A percentile compares a stretch with the other conserved stretches of the same genome.
Evolutionary conservation across 169 alveolate genomes (phyloP).

Genomic region (Cardiosporidium cionae): DNA sequence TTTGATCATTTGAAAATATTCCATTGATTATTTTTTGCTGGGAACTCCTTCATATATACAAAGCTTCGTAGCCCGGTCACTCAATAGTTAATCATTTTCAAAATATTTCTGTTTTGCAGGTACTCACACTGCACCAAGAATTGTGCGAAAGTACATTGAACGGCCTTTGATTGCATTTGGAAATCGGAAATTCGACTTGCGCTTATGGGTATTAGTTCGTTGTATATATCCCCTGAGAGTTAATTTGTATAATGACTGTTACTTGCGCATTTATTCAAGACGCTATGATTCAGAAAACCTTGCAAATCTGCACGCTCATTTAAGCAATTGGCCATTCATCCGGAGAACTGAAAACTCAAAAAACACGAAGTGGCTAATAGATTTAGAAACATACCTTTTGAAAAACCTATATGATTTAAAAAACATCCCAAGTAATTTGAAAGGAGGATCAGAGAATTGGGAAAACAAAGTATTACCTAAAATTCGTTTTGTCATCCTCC

Average conservation of each 20-base stretch:
- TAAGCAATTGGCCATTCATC: constrained; percentile 25
- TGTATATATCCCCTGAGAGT: constrained; percentile 79
- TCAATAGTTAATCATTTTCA: too few relatives aligned
- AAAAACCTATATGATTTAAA: neutral
- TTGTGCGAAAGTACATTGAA: constrained; percentile 77
- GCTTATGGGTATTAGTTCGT: constrained; percentile 81
- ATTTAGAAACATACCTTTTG: too few relatives aligned
- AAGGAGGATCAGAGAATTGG: neutral
- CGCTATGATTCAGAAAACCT: constrained; percentile 31
- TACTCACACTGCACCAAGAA: too few relatives aligned
- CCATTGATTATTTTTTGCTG: too few relatives aligned
- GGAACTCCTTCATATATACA: too few relatives aligned
- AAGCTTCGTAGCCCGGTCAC: too few relatives aligned
- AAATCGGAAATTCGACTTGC: constrained; percentile 79
- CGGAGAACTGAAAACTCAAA: too few relatives aligned
- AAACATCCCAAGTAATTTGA: neutral
- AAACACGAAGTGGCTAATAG: too few relatives aligned
- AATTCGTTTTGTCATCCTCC: constrained; percentile 4
- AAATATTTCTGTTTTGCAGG: too few relatives aligned
- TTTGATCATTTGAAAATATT: too few relatives aligned
- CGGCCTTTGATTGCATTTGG: constrained; percentile 86
- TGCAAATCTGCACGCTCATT: constrained; percentile 1
- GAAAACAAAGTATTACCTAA: neutral
- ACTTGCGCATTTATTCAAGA: constrained; percentile 81
- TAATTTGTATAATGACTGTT: constrained; percentile 77